These are phyloP conservation scores for Amanita exitialis DNA, from an alignment of 768 basidiomycete species.

Conservation along the genomic window DNA sequence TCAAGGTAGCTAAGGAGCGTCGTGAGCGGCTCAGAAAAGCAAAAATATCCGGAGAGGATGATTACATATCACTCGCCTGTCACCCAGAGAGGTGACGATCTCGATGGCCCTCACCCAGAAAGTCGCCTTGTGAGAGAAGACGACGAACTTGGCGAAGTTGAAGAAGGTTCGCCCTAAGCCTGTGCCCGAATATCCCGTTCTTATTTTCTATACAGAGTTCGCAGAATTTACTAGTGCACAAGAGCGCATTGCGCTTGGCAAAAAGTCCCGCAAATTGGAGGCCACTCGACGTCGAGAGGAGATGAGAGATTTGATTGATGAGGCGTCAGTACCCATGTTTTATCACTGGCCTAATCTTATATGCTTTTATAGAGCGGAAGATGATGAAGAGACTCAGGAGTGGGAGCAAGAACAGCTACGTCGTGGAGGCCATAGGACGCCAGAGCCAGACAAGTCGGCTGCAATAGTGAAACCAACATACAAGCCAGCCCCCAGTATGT, in stretches of 20 bases:
- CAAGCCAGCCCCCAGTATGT: constrained; percentile 62
- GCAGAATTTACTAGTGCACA: constrained; percentile 84
- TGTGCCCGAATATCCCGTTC: not conserved
- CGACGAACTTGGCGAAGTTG: constrained; percentile 80
- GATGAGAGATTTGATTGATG: constrained; percentile 75
- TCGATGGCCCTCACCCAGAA: constrained; percentile 74
- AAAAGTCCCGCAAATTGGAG: constrained; percentile 68
- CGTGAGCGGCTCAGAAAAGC: constrained; percentile 56
- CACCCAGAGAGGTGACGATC: constrained; percentile 38
- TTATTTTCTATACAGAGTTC: constrained; percentile 40
- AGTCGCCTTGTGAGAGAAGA: constrained; percentile 79
- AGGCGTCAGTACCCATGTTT: constrained; percentile 45
- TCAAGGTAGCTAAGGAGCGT: constrained; percentile 65
- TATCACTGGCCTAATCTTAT: not conserved
- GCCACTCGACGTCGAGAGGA: constrained; percentile 53
- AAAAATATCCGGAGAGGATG: constrained; percentile 40
- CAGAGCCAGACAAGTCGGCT: constrained; percentile 20
- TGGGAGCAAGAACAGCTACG: constrained; percentile 83
- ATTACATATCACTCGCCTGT: constrained; percentile 77
- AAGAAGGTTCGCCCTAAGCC: constrained; percentile 52
- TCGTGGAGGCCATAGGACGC: constrained; percentile 51
- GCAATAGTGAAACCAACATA: constrained; percentile 46
- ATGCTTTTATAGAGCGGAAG: constrained; percentile 45
- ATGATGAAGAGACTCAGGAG: constrained; percentile 76
- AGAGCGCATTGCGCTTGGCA: constrained; percentile 78